Evolutionary conservation across 1,284 basidiomycete genomes (phyloP).

Genomic region (Malassezia sympodialis): DNA sequence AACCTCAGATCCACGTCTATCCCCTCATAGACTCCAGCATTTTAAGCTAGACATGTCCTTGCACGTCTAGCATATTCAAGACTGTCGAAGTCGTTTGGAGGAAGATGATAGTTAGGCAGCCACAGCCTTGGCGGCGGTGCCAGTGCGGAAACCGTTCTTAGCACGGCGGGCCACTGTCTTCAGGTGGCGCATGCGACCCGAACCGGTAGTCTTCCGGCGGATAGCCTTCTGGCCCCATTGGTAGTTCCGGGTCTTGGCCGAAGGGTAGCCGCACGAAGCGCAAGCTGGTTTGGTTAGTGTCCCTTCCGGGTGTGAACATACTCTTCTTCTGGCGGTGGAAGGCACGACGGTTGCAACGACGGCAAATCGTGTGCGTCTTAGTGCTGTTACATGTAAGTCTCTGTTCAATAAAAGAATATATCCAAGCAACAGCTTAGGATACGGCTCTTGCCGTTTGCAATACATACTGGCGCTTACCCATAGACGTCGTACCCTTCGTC

Average conservation of each 20-base stretch:
- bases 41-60: neutral
- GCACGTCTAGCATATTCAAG: neutral
- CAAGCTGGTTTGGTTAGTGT: constrained; percentile 57
- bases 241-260: constrained; percentile 87
- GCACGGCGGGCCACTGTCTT: constrained; percentile 54
- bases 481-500: constrained; percentile 48
- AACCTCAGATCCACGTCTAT: constrained; percentile 3
- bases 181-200: constrained; percentile 89
- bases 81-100: constrained; percentile 1
- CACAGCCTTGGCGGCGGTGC: constrained; percentile 20
- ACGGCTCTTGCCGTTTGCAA: constrained; percentile 1
- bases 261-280: constrained; percentile 88
- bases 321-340: constrained; percentile 98
- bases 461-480: constrained; percentile 49
- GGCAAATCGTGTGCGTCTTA: constrained; percentile 76
- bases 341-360: constrained; percentile 79
- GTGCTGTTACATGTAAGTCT: constrained; percentile 60
- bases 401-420: neutral
- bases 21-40: neutral
- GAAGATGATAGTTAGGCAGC: constrained; percentile 26
- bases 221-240: constrained; percentile 99
- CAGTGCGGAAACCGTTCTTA: constrained; percentile 77
- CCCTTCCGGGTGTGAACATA: constrained; percentile 6
- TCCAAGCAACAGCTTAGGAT: neutral
- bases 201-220: constrained; percentile 94